Evolutionary conservation across 2,329 filamentous ascomycete genomes (phyloP).

Genomic region (Calonectria fujianensis): DNA sequence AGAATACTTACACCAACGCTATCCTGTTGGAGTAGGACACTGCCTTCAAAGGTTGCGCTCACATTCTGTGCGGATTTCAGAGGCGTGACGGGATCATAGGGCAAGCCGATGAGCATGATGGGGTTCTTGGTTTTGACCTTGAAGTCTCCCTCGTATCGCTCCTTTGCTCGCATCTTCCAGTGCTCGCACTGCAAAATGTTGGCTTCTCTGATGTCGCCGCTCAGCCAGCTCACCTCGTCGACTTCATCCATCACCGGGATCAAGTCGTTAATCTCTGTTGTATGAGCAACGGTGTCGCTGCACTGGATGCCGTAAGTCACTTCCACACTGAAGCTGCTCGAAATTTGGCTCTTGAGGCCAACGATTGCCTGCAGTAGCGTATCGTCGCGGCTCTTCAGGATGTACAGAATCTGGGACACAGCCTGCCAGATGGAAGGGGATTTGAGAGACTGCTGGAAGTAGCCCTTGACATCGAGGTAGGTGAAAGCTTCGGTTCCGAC

Average conservation of each 20-base stretch:
- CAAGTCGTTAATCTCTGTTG: constrained; percentile 7
- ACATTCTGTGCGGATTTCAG: constrained; percentile 11
- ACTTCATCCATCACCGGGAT: constrained; percentile 10
- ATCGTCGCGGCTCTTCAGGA: constrained; percentile 8
- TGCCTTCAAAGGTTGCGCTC: constrained; percentile 19
- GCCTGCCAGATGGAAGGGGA: constrained; percentile 18
- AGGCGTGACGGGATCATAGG: constrained; percentile 9
- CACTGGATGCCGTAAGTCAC: constrained; percentile 14
- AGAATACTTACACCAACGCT: constrained; percentile 6
- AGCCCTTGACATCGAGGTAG: constrained; percentile 16
- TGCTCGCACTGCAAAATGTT: constrained; percentile 18
- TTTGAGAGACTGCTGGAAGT: constrained; percentile 21
- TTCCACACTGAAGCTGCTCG: constrained; percentile 4
- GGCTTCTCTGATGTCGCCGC: neutral
- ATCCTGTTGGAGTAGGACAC: constrained; percentile 5
- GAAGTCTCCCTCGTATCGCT: constrained; percentile 20
- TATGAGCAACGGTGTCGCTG: neutral
- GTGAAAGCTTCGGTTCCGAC: neutral
- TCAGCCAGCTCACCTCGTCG: constrained; percentile 11
- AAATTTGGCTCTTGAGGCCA: neutral
- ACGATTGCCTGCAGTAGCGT: neutral
- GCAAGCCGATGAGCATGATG: constrained; percentile 21
- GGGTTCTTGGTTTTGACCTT: constrained; percentile 20
- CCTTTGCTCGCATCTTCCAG: constrained; percentile 19
- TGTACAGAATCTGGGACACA: constrained; percentile 5